A percentile compares a stretch with the other conserved stretches of the same genome.
These are phyloP conservation scores for Penicillium thymicola DNA, from an alignment of 2,329 filamentous ascomycete genomes.

Conservation along the genomic window DNA sequence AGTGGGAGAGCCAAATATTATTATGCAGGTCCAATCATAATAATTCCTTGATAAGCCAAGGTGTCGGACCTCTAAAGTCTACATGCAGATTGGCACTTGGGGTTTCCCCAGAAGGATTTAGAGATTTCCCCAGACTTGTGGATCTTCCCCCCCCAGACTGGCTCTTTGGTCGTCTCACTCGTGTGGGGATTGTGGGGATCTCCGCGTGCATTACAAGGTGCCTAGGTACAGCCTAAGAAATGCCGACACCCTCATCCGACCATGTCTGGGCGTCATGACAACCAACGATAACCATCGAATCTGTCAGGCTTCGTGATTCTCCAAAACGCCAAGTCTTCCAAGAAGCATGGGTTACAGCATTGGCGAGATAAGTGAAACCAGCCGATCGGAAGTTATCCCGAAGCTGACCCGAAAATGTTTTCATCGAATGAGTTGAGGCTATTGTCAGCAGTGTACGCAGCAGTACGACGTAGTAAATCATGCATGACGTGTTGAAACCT, in stretches of 20 bases:
- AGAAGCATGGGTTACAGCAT: neutral
- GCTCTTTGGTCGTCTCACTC: neutral
- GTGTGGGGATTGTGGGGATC: neutral
- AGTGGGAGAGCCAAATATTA: neutral
- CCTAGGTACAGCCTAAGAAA: neutral
- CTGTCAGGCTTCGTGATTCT: neutral
- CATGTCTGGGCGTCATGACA: neutral
- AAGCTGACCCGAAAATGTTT: neutral
- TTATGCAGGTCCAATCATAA: neutral
- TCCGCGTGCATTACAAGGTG: neutral
- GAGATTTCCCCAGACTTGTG: slow-evolving; percentile 10
- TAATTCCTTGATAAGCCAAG: neutral
- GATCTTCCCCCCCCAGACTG: slow-evolving; percentile 1
- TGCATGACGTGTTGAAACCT: neutral
- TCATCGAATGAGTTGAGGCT: neutral
- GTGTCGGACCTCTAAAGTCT: neutral
- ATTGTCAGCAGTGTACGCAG: neutral
- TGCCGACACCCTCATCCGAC: slow-evolving; percentile 1
- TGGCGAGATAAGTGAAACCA: neutral
- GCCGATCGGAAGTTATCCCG: neutral
- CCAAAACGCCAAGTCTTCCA: neutral
- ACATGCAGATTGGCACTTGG: neutral
- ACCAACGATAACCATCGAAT: neutral
- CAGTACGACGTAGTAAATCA: neutral
- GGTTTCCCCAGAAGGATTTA: neutral